phyloP scores from a whole-genome alignment of 2,329 filamentous ascomycete genomes.

The Biscogniauxia mediterranea region DNA sequence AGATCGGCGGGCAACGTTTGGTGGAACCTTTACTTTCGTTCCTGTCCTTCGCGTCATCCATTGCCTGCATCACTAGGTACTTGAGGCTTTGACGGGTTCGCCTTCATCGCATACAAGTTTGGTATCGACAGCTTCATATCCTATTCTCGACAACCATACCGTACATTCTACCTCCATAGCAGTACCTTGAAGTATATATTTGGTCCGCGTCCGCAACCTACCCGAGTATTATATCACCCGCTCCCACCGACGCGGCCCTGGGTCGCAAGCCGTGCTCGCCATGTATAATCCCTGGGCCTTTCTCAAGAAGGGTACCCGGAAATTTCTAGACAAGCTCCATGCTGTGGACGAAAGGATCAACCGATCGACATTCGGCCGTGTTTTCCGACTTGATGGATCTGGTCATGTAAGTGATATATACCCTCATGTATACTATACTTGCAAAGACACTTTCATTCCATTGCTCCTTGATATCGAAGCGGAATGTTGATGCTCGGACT shows the following conservation, averaged over 20 bases:
- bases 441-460: neutral
- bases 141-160: neutral
- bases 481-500: neutral
- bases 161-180: too few species aligned
- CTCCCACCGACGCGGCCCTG: neutral
- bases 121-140: too few species aligned
- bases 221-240: neutral
- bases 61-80: neutral
- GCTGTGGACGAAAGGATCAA: conserved; percentile 32
- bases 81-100: too few species aligned
- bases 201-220: neutral
- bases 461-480: too few species aligned
- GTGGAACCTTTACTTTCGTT: conserved; percentile 18
- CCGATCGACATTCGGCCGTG: conserved; percentile 46
- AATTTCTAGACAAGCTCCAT: conserved; percentile 16
- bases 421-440: neutral
- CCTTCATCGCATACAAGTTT: too few species aligned
- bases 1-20: conserved; percentile 2
- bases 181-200: neutral
- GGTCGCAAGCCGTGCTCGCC: conserved; percentile 1
- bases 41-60: conserved; percentile 9
- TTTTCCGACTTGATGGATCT: conserved; percentile 63
- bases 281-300: conserved; percentile 8
- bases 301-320: conserved; percentile 17
- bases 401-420: conserved; percentile 56